Base-by-base conservation (phyloP, 1,139 yeast species). In the Zygosaccharomyces sapae region DNA sequence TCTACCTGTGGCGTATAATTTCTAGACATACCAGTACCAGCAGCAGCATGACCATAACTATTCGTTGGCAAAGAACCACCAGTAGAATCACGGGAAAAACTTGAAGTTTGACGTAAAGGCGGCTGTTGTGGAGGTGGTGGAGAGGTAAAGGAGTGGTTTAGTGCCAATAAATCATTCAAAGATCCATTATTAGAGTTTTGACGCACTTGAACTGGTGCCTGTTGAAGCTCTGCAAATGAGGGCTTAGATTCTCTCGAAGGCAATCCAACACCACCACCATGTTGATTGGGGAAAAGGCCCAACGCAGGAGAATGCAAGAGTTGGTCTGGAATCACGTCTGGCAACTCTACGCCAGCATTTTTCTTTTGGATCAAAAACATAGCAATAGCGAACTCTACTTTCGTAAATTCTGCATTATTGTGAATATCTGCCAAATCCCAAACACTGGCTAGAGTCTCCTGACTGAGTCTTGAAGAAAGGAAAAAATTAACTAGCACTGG, bases 391-490 rank as follows among this genome's bases (percentile, higher is more conserved):
- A 94, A 92, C 66, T 92, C 98, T 53, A 79, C 72, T 61, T 78
- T 82, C 36, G 87, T 76, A 61, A 94, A 87, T 43, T 77, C 77
- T 31, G 97, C 97, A 39, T 89, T 80, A 66, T 89, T 88, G 58
- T 87, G 86, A 52, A 89, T 77, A 66, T 94, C 97, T 5, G 97
- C 81, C 60, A 92, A 74, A 66, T 92, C 97, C 99, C 99, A 94
- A 38, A 94, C 81, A 27, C 80, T 73, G 1, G 98, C 98, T 56
- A 94, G 75, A 33, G 80, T 83, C 49, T 87, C 94, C 61, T 90
- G 96, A 40, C 82, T 76, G 50, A 94, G 76, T 54, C 87, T 86
- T 2, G 97, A 90, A 8, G 95, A 85, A 75, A 88, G 81, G 61
- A 94, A 79, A 64, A 90, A 89, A 5, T 86, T 83, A 2, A 95